Evolutionary conservation across 306 rosid species (phyloP), one percentile per base, ranked within the genome.

Genomic region (Medicago arabica): DNA sequence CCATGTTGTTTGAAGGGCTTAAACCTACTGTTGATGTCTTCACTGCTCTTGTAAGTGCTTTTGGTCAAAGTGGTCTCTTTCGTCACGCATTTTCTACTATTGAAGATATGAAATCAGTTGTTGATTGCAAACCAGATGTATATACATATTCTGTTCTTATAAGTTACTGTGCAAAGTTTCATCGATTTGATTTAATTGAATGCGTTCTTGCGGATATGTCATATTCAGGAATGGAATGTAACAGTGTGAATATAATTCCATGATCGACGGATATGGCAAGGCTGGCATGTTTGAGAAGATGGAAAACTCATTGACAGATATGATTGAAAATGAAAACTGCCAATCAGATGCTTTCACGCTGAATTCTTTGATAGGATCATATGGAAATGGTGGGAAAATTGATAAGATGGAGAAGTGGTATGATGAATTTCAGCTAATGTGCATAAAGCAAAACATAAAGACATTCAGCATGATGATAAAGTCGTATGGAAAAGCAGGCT

Each of bases 351-450:
- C 90, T 83, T 89, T 89, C 87, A 94, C 98, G 2, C 72, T 91
- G 66, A 94, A 94, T 81, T 80, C 95, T 19, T 79, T 90, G 31
- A 53, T 94, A 21, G 88, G 90, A 73, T 89, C 90, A 17, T 90
- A 83, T 76, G 98, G 98, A 75, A 88, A 86, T 25, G 50, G 62
- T 41, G 88, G 91, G 51, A 80, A 80, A 81, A 88, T 90, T 71
- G 91, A 87, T 81, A 83, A 85, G 87, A 91, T 94, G 97, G 97
- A 91, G 89, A 85, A 85, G 81, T 94, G 98, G 96, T 91, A 90
- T 43, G 83, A 94, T 79, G 98, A 94, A 79, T 94, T 94, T 83
- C 92, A 80, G 81, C 69, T 91, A 66, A 94, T 91, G 98, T 88
- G 93, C 67, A 79, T 88, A 44, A 80, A 71, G 58, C 91, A 97